These are phyloP conservation scores for Gracilariopsis chorda DNA, from an alignment of 23 red algal genomes.

Conservation along the genomic window DNA sequence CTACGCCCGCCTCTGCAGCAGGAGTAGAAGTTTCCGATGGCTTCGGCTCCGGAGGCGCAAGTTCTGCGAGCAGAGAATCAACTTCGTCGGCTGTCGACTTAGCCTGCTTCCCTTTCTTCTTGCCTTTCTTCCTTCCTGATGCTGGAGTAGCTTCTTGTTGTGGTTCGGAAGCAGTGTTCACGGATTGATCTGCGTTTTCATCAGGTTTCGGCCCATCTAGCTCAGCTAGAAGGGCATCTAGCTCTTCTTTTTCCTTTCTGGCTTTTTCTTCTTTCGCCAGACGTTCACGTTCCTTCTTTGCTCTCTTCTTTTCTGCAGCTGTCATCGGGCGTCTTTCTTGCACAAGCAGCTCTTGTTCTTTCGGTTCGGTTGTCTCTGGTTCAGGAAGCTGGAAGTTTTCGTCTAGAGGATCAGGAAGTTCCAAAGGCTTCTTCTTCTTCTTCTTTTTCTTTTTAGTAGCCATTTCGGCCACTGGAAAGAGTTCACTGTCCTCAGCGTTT, in stretches of 20 bases:
- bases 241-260: conserved; percentile 67
- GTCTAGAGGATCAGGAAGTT: neutral
- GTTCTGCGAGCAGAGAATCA: conserved; percentile 64
- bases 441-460: conserved; percentile 29
- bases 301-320: conserved; percentile 68
- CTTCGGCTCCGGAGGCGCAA: neutral
- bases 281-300: conserved; percentile 70
- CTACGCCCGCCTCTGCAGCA: neutral
- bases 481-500: neutral
- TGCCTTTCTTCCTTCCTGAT: conserved; percentile 63
- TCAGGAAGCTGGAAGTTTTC: neutral
- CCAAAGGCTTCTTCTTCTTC: conserved; percentile 37
- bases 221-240: conserved; percentile 63
- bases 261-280: conserved; percentile 44
- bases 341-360: neutral
- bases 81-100: conserved; percentile 33
- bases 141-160: neutral
- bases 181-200: neutral
- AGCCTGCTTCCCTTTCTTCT: conserved; percentile 48
- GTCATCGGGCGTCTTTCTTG: conserved; percentile 39
- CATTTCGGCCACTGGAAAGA: neutral
- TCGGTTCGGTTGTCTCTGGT: neutral
- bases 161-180: conserved; percentile 8
- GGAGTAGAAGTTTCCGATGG: neutral
- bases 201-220: conserved; percentile 10